Evolutionary conservation across 768 basidiomycete species (phyloP).

Genomic region (Solioccasus polychromus): DNA sequence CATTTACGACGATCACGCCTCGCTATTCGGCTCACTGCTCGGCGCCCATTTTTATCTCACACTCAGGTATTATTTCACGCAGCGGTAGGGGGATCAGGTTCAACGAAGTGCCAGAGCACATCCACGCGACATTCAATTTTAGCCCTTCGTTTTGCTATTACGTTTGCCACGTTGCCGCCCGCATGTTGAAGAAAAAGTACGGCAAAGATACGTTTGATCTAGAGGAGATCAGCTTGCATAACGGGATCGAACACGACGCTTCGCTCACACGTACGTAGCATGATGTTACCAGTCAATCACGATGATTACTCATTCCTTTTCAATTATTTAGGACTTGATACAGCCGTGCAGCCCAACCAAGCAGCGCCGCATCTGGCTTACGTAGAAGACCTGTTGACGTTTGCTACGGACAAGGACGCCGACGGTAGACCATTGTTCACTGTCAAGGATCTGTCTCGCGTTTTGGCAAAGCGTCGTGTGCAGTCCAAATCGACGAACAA

Average conservation of each 20-base stretch:
- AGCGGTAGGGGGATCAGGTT: constrained; percentile 71
- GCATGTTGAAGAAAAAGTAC: no score
- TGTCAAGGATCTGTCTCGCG: constrained; percentile 54
- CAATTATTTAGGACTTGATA: no score
- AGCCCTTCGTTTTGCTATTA: constrained; percentile 62
- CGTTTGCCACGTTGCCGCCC: constrained; percentile 57
- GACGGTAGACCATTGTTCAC: constrained; percentile 50
- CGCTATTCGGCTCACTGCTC: no score
- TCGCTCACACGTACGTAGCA: no score
- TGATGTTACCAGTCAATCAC: no score
- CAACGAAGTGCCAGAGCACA: constrained; percentile 32
- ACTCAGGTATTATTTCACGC: no score
- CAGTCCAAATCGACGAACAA: constrained; percentile 55
- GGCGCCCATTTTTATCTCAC: no score
- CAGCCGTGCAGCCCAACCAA: constrained; percentile 43
- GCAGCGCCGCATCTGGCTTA: constrained; percentile 5
- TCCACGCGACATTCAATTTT: constrained; percentile 66
- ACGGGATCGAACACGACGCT: no score
- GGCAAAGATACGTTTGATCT: no score
- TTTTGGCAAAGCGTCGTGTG: constrained; percentile 57
- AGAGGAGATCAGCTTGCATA: no score
- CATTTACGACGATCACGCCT: no score
- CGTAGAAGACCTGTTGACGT: constrained; percentile 57
- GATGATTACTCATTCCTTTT: no score
- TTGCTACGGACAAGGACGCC: constrained; percentile 56